Conservation (phyloP, 2,329 filamentous ascomycete species). For the Paecilomyces niveus region DNA sequence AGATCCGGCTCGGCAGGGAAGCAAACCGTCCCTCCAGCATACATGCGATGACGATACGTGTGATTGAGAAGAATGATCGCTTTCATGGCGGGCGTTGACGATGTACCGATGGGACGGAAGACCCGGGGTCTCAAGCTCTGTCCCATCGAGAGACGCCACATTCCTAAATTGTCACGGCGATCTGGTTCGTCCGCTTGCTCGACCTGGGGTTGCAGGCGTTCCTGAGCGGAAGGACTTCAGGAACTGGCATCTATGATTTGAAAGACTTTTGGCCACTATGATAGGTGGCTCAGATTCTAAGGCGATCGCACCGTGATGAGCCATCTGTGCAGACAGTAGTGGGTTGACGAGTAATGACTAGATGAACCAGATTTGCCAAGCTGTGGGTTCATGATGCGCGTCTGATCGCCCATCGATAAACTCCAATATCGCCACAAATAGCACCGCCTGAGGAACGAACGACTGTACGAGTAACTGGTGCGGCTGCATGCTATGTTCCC, state of each 20-base stretch:
- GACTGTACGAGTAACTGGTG: background rate
- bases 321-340: background rate
- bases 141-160: background rate
- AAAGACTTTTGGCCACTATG: background rate
- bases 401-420: conserved; percentile 8
- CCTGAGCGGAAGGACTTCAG: background rate
- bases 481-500: background rate
- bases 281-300: background rate
- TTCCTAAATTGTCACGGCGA: background rate
- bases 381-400: conserved; percentile 15
- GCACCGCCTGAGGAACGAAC: background rate
- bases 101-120: background rate
- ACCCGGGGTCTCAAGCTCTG: background rate
- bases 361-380: background rate
- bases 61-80: background rate
- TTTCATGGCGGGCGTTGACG: conserved; percentile 3
- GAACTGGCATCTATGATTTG: background rate
- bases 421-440: background rate
- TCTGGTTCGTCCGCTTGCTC: background rate
- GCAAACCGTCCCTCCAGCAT: background rate
- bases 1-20: background rate
- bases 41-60: background rate
- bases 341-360: background rate
- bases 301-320: background rate
- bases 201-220: background rate